Percentiles rank a stretch among this genome's conserved stretches.
These are phyloP conservation scores for Plantago elongata DNA, from an alignment of 257 asterid genomes.

Conservation along the genomic window DNA sequence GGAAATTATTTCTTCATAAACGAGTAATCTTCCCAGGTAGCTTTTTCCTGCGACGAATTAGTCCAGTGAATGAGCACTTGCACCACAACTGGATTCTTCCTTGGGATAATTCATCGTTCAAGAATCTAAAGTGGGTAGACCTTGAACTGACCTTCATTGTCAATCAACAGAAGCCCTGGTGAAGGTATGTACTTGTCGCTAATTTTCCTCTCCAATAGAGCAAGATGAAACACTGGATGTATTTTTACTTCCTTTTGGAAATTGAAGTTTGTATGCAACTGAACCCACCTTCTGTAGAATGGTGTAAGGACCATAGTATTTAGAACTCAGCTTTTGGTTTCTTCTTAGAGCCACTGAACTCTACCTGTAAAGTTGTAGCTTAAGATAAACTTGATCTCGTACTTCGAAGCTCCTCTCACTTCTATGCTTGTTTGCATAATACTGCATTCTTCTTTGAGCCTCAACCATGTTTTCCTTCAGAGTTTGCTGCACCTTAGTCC, in stretches of 20 bases:
- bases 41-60: neutral
- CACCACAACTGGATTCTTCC: neutral
- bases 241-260: neutral
- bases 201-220: neutral
- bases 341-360: neutral
- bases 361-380: neutral
- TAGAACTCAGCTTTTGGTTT: neutral
- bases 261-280: neutral
- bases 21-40: neutral
- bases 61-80: neutral
- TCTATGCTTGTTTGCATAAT: neutral
- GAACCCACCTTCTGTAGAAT: neutral
- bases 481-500: neutral
- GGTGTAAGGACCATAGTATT: neutral
- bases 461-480: neutral
- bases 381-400: constrained; percentile 3
- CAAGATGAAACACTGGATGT: neutral
- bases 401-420: neutral
- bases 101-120: neutral
- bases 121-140: neutral
- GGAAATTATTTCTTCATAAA: neutral
- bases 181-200: neutral
- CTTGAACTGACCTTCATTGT: neutral
- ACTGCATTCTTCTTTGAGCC: neutral
- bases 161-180: neutral